Evolutionary conservation across 768 basidiomycete genomes (phyloP).

Genomic region (Paxillus rubicundulus): DNA sequence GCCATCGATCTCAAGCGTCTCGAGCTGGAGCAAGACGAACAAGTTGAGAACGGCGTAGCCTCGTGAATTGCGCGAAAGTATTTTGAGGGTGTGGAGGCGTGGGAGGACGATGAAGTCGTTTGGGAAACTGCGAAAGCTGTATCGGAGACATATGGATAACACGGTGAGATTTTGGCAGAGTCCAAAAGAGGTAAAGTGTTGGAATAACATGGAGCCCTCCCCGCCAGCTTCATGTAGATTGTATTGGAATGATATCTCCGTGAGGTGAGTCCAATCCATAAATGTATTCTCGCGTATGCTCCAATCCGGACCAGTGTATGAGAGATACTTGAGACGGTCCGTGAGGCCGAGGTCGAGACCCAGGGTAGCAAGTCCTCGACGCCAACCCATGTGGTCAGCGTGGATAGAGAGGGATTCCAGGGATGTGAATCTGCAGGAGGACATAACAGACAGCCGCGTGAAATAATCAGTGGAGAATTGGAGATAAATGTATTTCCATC

Average conservation of each 20-base stretch:
- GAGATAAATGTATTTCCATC: conserved; percentile 27
- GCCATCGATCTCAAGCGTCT: conserved; percentile 20
- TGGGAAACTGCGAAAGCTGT: neutral
- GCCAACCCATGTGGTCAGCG: conserved; percentile 29
- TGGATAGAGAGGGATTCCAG: conserved; percentile 23
- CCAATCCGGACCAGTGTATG: conserved; percentile 25
- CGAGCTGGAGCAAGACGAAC: conserved; percentile 21
- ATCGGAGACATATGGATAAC: conserved; percentile 22
- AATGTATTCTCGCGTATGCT: conserved; percentile 20
- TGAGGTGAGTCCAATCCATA: conserved; percentile 24
- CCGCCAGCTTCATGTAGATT: conserved; percentile 25
- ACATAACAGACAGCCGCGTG: conserved; percentile 11
- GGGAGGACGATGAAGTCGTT: conserved; percentile 16
- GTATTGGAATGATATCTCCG: conserved; percentile 24
- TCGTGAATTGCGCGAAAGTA: conserved; percentile 16
- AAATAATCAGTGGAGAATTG: conserved; percentile 30
- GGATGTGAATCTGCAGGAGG: conserved; percentile 20
- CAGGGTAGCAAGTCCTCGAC: conserved; percentile 18
- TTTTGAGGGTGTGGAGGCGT: conserved; percentile 18
- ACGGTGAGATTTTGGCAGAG: conserved; percentile 19
- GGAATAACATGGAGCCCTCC: conserved; percentile 18
- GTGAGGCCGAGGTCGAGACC: conserved; percentile 19
- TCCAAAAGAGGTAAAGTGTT: conserved; percentile 15
- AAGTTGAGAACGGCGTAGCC: conserved; percentile 18
- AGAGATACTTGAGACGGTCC: conserved; percentile 16